Evolutionary conservation across 257 asterid genomes (phyloP).

Genomic region (Nicotiana tabacum): DNA sequence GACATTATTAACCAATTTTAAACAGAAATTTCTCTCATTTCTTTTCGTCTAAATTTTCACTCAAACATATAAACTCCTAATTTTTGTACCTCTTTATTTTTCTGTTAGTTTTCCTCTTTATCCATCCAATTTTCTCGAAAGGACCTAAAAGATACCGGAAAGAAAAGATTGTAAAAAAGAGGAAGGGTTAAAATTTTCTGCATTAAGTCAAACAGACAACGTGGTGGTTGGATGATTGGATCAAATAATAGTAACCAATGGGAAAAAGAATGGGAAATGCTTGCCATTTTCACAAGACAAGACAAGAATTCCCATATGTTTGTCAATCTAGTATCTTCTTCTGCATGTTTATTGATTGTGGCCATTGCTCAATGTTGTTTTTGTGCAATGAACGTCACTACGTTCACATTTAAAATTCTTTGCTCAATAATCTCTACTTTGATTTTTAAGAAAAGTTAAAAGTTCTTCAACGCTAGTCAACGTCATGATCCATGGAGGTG

Average conservation of each 20-base stretch:
- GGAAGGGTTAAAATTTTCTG: background rate
- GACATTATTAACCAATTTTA: background rate
- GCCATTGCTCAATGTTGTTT: too few species aligned
- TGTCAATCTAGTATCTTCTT: background rate
- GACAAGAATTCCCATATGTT: background rate
- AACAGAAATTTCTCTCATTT: background rate
- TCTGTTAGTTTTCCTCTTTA: too few species aligned
- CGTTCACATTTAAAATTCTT: too few species aligned
- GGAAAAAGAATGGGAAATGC: background rate
- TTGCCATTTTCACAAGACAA: background rate
- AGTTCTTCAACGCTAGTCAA: too few species aligned
- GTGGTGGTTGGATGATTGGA: background rate
- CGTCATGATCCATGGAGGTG: too few species aligned
- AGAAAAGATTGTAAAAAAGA: too few species aligned
- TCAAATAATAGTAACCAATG: background rate
- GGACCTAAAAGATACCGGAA: too few species aligned
- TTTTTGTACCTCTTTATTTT: too few species aligned
- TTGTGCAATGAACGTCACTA: too few species aligned
- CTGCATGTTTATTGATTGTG: background rate
- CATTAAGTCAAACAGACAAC: background rate
- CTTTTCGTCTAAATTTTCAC: background rate
- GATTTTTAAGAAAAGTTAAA: too few species aligned
- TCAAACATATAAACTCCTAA: background rate
- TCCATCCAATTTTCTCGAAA: too few species aligned
- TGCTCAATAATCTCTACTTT: too few species aligned